A percentile compares a stretch with the other conserved stretches of the same genome.
These are phyloP conservation scores for Exutisphaerella laricina DNA, from an alignment of 2,329 filamentous ascomycete genomes.

Conservation along the genomic window DNA sequence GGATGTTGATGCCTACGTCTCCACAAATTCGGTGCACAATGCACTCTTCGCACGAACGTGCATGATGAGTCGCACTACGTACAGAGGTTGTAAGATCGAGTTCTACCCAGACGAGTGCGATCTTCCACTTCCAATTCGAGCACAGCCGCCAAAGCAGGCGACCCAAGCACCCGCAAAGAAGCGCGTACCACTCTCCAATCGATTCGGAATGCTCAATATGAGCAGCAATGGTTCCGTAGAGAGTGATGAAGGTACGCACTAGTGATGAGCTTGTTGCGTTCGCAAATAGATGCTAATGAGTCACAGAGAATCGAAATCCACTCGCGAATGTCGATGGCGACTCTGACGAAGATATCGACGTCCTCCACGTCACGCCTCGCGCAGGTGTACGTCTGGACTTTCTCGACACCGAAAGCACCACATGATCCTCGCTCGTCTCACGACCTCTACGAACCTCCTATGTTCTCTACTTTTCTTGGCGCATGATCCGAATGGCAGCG, in stretches of 20 bases:
- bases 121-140: conserved; percentile 43
- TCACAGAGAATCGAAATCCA: conserved; percentile 17
- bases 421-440: too few relatives aligned
- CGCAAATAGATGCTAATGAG: neutral
- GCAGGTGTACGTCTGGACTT: conserved; percentile 25
- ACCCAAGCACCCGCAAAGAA: conserved; percentile 30
- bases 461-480: too few relatives aligned
- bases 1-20: conserved; percentile 59
- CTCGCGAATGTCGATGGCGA: conserved; percentile 10
- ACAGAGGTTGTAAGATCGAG: conserved; percentile 65
- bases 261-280: neutral
- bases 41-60: conserved; percentile 71
- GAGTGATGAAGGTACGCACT: neutral
- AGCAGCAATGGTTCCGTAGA: conserved; percentile 34
- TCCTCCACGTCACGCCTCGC: conserved; percentile 12
- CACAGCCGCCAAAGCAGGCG: conserved; percentile 29
- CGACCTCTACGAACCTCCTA: too few relatives aligned
- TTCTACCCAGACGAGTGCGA: conserved; percentile 70
- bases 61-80: conserved; percentile 63
- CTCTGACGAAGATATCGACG: conserved; percentile 12
- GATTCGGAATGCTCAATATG: conserved; percentile 56
- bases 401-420: conserved; percentile 14
- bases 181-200: conserved; percentile 48
- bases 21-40: conserved; percentile 70
- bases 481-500: neutral